Base-by-base conservation (phyloP, 192 early-diverging fungal species). In the Polychytrium aggregatum region DNA sequence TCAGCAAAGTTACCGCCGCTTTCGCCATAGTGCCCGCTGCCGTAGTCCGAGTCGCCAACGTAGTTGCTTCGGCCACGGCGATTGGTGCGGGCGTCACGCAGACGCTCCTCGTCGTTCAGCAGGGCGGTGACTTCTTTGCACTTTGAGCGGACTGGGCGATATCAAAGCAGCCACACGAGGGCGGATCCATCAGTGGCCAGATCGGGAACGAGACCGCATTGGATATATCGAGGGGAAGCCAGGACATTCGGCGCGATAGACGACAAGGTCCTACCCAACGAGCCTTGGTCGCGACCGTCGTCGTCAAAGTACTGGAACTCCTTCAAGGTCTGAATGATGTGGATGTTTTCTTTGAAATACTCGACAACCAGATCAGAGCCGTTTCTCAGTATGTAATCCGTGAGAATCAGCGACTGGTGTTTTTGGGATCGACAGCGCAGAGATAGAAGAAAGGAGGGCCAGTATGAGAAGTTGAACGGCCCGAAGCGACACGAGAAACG, bases 221-320 rank as follows among this genome's bases (percentile, higher is more conserved):
- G 22, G 11, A 46, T 42, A 13, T 43, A 25, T n/a, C n/a, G n/a
- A n/a, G n/a, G n/a, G n/a, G n/a, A n/a, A n/a, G n/a, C n/a, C n/a
- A n/a, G n/a, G n/a, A n/a, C n/a, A n/a, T n/a, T n/a, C n/a, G n/a
- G n/a, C n/a, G n/a, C n/a, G n/a, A n/a, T n/a, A n/a, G n/a, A n/a
- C n/a, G n/a, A n/a, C n/a, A n/a, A n/a, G n/a, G n/a, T n/a, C n/a
- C n/a, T 53, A 90, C 88, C 84, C 62, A 93, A 91, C 2, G 70
- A 71, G 6, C 95, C 95, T 66, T 88, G 86, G 61, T 98, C 95
- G 51, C 74, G 78, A 30, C 88, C 88, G 40, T 82, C 70, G 21
- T 98, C 92, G 62, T 97, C 91, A 41, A 92, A 76, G 64, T 87
- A 85, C 57, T 95, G 92, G 65, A 95, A 98, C 69, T 98, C 95